Percentiles rank a stretch among this genome's conserved stretches.
Conservation (phyloP, 2,329 filamentous ascomycete genomes). For the Pseudocercospora macadamiae region DNA sequence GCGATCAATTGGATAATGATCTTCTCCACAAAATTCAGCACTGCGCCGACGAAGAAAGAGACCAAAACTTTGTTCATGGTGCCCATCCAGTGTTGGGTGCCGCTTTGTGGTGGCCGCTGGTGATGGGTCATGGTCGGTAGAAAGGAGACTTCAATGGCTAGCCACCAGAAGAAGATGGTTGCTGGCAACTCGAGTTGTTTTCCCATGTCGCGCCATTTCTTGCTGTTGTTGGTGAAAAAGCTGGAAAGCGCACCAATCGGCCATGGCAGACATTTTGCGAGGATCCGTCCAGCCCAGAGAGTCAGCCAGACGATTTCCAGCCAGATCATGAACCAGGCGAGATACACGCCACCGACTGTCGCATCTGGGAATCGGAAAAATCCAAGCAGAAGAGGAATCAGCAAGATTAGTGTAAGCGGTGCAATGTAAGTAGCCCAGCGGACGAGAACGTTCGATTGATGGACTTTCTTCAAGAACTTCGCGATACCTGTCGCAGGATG, state of each 20-base stretch:
- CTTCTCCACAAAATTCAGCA: slow-evolving; percentile 87
- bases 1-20: slow-evolving; percentile 94
- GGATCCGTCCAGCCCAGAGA: slow-evolving; percentile 73
- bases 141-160: slow-evolving; percentile 84
- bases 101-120: slow-evolving; percentile 52
- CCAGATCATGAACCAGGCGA: slow-evolving; percentile 96
- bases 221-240: slow-evolving; percentile 80
- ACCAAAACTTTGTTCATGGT: slow-evolving; percentile 85
- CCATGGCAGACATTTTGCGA: slow-evolving; percentile 66
- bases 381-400: slow-evolving; percentile 70
- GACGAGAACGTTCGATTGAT: slow-evolving; percentile 66
- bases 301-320: slow-evolving; percentile 91
- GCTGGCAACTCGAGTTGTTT: slow-evolving; percentile 81
- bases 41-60: slow-evolving; percentile 75
- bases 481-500: slow-evolving; percentile 65
- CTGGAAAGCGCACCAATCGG: slow-evolving; percentile 67
- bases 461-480: slow-evolving; percentile 66
- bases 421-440: slow-evolving; percentile 73
- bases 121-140: slow-evolving; percentile 76
- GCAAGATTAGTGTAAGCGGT: slow-evolving; percentile 64
- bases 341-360: slow-evolving; percentile 71
- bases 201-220: slow-evolving; percentile 92
- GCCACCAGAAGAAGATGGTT: slow-evolving; percentile 88
- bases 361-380: slow-evolving; percentile 56
- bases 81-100: slow-evolving; percentile 68